Evolutionary conservation across 2,329 filamentous ascomycete genomes (phyloP).

Genomic region (Clarireedia sp.): DNA sequence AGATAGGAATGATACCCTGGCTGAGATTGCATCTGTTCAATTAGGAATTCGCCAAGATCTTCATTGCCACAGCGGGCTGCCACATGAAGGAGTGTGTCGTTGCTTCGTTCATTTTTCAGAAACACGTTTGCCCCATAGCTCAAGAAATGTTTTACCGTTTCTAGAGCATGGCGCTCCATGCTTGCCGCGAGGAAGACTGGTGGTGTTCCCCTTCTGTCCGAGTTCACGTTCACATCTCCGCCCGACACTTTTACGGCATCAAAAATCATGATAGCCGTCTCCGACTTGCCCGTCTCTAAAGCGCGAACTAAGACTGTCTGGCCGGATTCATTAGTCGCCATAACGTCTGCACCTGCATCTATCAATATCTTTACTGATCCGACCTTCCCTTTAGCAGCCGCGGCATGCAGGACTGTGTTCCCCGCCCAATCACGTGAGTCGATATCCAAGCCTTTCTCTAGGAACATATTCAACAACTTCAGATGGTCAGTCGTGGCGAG

Average conservation of each 20-base stretch:
- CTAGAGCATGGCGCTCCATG: neutral
- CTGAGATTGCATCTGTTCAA: neutral
- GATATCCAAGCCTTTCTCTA: neutral
- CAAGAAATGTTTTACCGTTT: neutral
- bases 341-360: neutral
- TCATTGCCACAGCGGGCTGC: neutral
- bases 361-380: neutral
- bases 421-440: conserved; percentile 6
- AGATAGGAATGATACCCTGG: neutral
- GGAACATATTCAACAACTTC: conserved; percentile 1
- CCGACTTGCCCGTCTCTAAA: neutral
- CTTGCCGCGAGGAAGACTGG: conserved; percentile 2
- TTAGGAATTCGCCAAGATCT: neutral
- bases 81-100: conserved; percentile 3
- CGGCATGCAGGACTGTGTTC: conserved; percentile 4
- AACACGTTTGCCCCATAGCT: neutral
- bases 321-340: neutral
- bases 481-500: neutral
- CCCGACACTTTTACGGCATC: neutral
- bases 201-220: neutral
- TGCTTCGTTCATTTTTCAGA: neutral
- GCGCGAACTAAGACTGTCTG: conserved; percentile 4
- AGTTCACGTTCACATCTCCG: conserved; percentile 1
- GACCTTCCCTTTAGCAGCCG: neutral
- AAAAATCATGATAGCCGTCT: neutral